Evolutionary conservation across 176 grass and related monocot species (phyloP).

Genomic region (Puya raimondii): DNA sequence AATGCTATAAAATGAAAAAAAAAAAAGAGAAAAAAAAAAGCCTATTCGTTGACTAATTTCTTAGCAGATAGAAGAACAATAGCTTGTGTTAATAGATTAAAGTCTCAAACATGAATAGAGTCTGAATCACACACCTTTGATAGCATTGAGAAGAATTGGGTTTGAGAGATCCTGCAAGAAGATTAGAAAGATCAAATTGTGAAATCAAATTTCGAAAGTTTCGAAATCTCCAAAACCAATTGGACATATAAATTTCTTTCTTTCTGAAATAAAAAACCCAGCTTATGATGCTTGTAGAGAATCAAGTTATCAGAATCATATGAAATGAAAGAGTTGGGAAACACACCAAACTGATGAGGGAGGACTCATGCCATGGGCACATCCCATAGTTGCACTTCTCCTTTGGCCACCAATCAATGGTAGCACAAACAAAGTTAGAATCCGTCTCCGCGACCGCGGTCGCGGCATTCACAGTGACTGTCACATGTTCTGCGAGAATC

Average conservation of each 20-base stretch:
- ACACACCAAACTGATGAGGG: constrained; percentile 54
- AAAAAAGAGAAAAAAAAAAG: constrained; percentile 1
- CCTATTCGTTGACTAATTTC: neutral
- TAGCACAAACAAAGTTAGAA: constrained; percentile 42
- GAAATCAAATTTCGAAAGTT: too few species aligned
- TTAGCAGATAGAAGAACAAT: neutral
- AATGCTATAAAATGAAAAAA: constrained; percentile 24
- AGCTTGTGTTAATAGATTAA: neutral
- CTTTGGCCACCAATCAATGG: constrained; percentile 62
- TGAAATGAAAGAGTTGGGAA: neutral
- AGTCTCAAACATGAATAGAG: neutral
- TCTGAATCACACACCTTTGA: constrained; percentile 26
- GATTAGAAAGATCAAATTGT: neutral
- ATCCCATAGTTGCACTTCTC: constrained; percentile 53
- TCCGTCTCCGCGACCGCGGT: constrained; percentile 30
- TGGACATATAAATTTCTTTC: too few species aligned
- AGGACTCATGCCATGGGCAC: constrained; percentile 45
- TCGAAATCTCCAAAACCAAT: too few species aligned
- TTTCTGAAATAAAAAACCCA: too few species aligned
- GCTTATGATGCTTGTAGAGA: too few species aligned
- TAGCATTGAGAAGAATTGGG: constrained; percentile 36
- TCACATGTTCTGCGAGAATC: constrained; percentile 21
- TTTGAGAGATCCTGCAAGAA: constrained; percentile 40
- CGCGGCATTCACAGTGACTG: constrained; percentile 29
- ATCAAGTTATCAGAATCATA: too few species aligned